phyloP scores from a whole-genome alignment of 176 grass and related monocot species.

The Phoenix roebelenii region DNA sequence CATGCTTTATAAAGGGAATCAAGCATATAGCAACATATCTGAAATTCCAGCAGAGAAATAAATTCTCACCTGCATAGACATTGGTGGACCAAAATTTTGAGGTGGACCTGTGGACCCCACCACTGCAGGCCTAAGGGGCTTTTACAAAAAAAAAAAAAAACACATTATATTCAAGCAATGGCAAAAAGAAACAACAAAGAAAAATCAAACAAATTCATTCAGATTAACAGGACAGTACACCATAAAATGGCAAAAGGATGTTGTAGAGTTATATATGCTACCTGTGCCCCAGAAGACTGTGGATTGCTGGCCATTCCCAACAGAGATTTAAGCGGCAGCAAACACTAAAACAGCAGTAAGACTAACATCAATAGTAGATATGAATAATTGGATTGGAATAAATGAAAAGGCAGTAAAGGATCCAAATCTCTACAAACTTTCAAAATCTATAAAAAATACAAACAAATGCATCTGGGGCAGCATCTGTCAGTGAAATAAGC shows the following conservation, averaged over 20 bases:
- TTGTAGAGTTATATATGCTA: neutral
- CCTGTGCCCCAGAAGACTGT: slow-evolving; percentile 21
- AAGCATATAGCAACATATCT: neutral
- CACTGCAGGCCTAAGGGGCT: slow-evolving; percentile 69
- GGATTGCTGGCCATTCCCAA: slow-evolving; percentile 19
- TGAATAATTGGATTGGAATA: too few species aligned
- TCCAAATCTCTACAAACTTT: too few species aligned
- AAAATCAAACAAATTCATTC: neutral
- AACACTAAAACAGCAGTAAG: too few species aligned
- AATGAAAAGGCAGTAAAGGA: too few species aligned
- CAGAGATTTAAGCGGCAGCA: too few species aligned
- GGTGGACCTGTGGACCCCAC: slow-evolving; percentile 38
- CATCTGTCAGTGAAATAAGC: too few species aligned
- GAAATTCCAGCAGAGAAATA: slow-evolving; percentile 4
- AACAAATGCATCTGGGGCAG: too few species aligned
- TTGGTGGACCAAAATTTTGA: slow-evolving; percentile 77
- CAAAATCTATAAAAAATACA: too few species aligned
- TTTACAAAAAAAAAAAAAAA: slow-evolving; percentile 8
- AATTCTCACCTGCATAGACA: slow-evolving; percentile 69
- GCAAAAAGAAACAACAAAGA: neutral
- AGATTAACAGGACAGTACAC: too few species aligned
- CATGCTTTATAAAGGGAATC: slow-evolving; percentile 8
- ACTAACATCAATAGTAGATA: too few species aligned
- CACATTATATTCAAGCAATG: slow-evolving; percentile 2
- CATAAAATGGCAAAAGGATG: neutral